Percentiles rank a stretch among this genome's conserved stretches.
Evolutionary conservation across 345 rosid genomes (phyloP).

Genomic region (Syzygium jambos): DNA sequence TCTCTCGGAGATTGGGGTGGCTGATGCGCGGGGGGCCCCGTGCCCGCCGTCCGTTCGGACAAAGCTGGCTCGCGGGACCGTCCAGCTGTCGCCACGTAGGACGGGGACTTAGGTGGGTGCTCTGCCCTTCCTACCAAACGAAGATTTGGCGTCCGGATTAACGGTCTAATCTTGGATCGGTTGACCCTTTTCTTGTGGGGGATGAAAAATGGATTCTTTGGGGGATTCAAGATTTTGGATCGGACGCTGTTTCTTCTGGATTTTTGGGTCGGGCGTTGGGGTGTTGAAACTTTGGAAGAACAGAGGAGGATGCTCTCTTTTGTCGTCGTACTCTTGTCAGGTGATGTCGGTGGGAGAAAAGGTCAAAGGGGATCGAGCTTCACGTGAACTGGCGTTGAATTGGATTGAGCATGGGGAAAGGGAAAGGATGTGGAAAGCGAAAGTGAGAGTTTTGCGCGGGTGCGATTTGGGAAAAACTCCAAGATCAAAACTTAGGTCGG

Average conservation of each 20-base stretch:
- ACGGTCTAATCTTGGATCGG: not conserved
- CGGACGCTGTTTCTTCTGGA: not conserved
- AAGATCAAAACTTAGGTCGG: too few relatives aligned
- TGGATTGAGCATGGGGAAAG: not conserved
- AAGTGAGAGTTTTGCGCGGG: not conserved
- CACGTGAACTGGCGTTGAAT: not conserved
- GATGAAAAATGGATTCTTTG: too few relatives aligned
- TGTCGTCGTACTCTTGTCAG: not conserved
- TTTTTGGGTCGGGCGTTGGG: not conserved
- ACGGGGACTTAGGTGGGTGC: not conserved
- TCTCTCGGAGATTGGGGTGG: not conserved
- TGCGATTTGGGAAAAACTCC: not conserved
- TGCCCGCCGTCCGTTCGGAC: not conserved
- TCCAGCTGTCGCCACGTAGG: conserved; percentile 18
- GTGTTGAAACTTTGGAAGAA: not conserved
- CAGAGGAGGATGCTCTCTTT: not conserved
- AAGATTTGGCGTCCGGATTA: not conserved
- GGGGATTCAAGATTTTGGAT: not conserved
- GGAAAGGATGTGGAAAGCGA: not conserved
- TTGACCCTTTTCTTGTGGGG: not conserved
- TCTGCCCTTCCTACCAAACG: not conserved
- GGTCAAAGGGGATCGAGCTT: not conserved
- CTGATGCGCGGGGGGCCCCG: not conserved
- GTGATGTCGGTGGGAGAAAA: not conserved
- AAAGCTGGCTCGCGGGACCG: not conserved